These are phyloP conservation scores for Cercospora nicotianae DNA, from an alignment of 2,329 filamentous ascomycete genomes.

Conservation along the genomic window DNA sequence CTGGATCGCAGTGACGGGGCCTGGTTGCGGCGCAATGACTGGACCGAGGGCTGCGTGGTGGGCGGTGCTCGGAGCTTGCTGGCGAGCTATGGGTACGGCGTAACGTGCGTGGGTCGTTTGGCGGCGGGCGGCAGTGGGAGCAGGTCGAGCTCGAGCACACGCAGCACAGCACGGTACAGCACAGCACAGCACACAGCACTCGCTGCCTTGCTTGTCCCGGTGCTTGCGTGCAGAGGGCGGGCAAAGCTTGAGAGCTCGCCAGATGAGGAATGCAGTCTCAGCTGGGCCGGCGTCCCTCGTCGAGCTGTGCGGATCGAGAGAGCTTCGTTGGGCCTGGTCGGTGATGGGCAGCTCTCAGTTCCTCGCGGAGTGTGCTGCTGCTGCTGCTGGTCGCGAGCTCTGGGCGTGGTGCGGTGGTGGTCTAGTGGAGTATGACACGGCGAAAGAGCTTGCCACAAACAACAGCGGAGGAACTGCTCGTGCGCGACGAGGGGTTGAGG, in stretches of 20 bases:
- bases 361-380: neutral
- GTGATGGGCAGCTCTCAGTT: neutral
- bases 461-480: neutral
- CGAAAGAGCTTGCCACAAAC: slow-evolving; percentile 2
- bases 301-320: slow-evolving; percentile 12
- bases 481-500: slow-evolving; percentile 4
- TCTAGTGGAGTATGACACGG: slow-evolving; percentile 3
- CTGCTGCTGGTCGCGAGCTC: neutral
- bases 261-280: slow-evolving; percentile 8
- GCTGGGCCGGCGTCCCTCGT: slow-evolving; percentile 8
- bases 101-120: slow-evolving; percentile 1
- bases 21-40: slow-evolving; percentile 2
- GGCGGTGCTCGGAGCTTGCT: slow-evolving; percentile 7
- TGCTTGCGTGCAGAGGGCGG: neutral
- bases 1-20: neutral
- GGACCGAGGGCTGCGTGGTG: slow-evolving; percentile 10
- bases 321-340: neutral
- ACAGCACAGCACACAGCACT: neutral
- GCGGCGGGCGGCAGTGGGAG: neutral
- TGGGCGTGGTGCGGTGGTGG: neutral
- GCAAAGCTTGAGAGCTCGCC: slow-evolving; percentile 7
- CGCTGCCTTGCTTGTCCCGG: neutral
- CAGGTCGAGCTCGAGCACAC: neutral
- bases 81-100: neutral
- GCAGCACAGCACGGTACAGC: neutral